Evolutionary conservation across 2,329 filamentous ascomycete species (phyloP), one percentile per base, ranked within the genome.

Genomic region (Ophidiomyces ophidiicola): DNA sequence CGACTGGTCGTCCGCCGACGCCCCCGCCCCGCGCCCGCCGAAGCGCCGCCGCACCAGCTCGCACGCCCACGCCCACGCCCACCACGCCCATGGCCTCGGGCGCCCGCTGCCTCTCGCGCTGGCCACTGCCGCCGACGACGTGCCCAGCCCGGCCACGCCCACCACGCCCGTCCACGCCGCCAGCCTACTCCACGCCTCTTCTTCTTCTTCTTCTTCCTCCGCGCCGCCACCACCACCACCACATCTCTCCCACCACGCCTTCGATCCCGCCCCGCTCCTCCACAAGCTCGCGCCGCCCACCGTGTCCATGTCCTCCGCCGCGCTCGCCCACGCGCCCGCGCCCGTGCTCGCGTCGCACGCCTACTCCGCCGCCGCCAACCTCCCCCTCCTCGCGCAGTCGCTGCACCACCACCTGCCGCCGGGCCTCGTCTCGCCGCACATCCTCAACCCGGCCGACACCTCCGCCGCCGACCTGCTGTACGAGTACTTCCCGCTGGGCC

Each of bases 401-500:
- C 42, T 29, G 24, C 49, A 45, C 2, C 49, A 45, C 2, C 42
- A 41, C n/a, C 36, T 41, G 4, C 21, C 44, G 4, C 47, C 35
- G n/a, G 41, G 44, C 2, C 37, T 32, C 69, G 68, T 48, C 71
- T 74, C 55, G 78, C 80, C 54, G 70, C 82, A 23, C 14, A 51
- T 64, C 14, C 53, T 60, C 4, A 60, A 59, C 36, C 52, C 57
- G n/a, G 59, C 55, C 25, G 85, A 93, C 50, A 32, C 29, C n/a
- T n/a, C n/a, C n/a, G 80, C 80, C 50, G 79, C 79, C 1, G 87
- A 94, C 59, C 66, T 87, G 48, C 66, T 94, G 12, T 94, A 94
- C 56, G 87, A 96, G 62, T 94, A 96, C 56, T 94, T 96, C 48
- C 87, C 87, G 0, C 68, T 96, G 11, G 86, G 81, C 34, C 64